These are phyloP conservation scores for Rehmannia glutinosa DNA, from an alignment of 257 asterid species.

Conservation along the genomic window DNA sequence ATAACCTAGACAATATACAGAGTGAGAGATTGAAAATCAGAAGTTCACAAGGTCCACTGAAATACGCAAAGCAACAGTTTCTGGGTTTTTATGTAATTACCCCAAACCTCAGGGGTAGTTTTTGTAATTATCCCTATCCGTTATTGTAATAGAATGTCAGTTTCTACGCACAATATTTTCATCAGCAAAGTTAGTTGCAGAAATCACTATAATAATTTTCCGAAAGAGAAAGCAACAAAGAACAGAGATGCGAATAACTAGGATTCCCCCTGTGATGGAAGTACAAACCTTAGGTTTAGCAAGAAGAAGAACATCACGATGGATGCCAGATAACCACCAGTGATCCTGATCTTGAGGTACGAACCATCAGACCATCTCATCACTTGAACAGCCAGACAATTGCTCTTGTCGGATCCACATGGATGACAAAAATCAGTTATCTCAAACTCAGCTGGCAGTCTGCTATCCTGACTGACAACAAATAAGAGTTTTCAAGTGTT, in stretches of 20 bases:
- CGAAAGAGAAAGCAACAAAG: background rate
- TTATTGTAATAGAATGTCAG: background rate
- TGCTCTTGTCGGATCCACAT: slow-evolving; percentile 63
- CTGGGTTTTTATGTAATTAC: too few relatives aligned
- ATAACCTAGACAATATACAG: background rate
- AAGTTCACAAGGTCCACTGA: background rate
- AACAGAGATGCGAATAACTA: background rate
- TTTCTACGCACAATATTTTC: background rate
- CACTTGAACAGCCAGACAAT: slow-evolving; percentile 91
- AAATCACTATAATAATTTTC: slow-evolving; percentile 2
- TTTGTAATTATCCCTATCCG: too few relatives aligned
- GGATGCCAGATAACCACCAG: slow-evolving; percentile 99
- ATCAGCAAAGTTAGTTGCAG: background rate
- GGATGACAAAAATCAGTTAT: slow-evolving; percentile 84
- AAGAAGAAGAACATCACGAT: slow-evolving; percentile 87
- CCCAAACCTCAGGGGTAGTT: too few relatives aligned
- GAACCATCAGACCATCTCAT: slow-evolving; percentile 98
- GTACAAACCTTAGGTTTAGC: slow-evolving; percentile 86
- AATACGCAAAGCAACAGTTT: background rate
- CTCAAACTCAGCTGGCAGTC: slow-evolving; percentile 98
- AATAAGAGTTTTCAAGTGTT: slow-evolving; percentile 13
- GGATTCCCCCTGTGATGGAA: background rate
- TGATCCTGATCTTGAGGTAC: slow-evolving; percentile 98
- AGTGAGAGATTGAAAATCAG: background rate
- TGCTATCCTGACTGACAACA: slow-evolving; percentile 84